phyloP scores from a whole-genome alignment of 305 asterid species.

The Nicotiana rustica region DNA sequence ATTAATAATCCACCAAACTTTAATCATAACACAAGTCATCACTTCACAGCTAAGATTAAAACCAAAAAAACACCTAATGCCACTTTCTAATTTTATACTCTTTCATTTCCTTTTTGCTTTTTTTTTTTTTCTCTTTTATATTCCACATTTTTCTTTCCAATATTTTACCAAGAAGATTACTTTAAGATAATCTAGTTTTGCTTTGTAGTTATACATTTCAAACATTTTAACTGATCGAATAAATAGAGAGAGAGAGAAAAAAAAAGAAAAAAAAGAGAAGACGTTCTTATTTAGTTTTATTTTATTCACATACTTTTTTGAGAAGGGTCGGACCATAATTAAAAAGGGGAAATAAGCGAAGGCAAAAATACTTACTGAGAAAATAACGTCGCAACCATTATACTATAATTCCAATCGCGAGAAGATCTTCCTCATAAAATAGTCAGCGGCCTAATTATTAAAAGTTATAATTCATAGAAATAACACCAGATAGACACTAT shows the following conservation, averaged over 20 bases:
- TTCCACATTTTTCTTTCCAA: neutral
- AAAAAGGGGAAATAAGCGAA: neutral
- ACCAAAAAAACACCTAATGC: neutral
- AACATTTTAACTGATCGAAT: no score
- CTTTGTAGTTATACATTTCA: neutral
- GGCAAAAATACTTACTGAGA: no score
- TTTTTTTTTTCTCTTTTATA: neutral
- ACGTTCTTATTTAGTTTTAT: no score
- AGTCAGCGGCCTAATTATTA: no score
- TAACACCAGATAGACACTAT: no score
- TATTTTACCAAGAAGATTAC: constrained; percentile 22
- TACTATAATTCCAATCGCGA: no score
- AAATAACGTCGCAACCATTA: no score
- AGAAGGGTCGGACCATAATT: neutral
- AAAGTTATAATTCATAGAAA: no score
- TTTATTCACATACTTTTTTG: no score
- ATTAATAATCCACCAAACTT: constrained; percentile 16
- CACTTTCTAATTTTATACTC: neutral
- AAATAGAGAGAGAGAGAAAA: no score
- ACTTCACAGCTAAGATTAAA: constrained; percentile 32
- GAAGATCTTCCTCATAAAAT: no score
- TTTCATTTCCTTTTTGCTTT: neutral
- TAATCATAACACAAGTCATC: constrained; percentile 31
- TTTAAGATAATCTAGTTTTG: constrained; percentile 17
- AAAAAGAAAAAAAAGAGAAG: no score